Conservation (phyloP, 78 protist species). For the Creolimax fragrantissima region DNA sequence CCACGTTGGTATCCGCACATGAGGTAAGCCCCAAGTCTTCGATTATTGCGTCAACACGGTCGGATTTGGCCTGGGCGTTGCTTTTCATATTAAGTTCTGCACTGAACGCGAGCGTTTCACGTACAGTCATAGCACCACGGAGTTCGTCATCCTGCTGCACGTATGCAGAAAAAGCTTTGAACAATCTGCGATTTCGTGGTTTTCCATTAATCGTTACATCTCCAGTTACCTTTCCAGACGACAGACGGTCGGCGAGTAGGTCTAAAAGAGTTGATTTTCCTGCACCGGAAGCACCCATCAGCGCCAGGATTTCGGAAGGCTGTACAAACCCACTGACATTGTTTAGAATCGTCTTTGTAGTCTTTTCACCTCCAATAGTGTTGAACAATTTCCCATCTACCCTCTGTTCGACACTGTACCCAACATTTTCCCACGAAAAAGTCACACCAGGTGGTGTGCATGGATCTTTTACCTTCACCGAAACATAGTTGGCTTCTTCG, state of each 20-base stretch:
- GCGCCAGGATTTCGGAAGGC: neutral
- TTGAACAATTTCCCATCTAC: neutral
- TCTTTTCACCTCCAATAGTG: too few relatives aligned
- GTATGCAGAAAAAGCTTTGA: neutral
- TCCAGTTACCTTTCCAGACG: neutral
- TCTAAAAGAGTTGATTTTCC: neutral
- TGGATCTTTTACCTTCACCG: neutral
- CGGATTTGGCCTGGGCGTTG: neutral
- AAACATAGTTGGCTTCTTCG: too few relatives aligned
- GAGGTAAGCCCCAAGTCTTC: neutral
- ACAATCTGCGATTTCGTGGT: neutral
- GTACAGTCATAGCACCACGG: neutral
- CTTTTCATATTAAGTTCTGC: neutral
- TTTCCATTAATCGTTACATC: neutral
- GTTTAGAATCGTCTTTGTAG: neutral
- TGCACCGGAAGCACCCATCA: neutral
- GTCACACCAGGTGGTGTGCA: neutral
- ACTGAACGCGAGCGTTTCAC: neutral
- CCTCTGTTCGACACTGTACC: neutral
- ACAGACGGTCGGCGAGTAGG: neutral
- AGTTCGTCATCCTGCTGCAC: neutral
- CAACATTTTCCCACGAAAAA: neutral
- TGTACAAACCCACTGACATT: neutral
- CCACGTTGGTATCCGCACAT: conserved; percentile 1
- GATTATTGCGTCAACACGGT: neutral